A percentile compares a stretch with the other conserved stretches of the same genome.
Evolutionary conservation across 108 stramenopile genomes (phyloP).

Genomic region (Fistulifera pelliculosa): DNA sequence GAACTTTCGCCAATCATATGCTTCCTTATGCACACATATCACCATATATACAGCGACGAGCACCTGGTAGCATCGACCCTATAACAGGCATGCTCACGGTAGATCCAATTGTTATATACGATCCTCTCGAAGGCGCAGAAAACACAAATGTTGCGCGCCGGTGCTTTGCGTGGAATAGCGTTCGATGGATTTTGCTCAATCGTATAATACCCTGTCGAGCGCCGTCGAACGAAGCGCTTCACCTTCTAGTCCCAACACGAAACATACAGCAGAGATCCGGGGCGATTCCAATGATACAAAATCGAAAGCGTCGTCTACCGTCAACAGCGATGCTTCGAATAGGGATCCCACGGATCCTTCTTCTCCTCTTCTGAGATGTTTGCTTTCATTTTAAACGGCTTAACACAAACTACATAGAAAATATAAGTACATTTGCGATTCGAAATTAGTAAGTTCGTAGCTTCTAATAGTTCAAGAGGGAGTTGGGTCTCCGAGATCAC

Average conservation of each 20-base stretch:
- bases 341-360: too few species aligned
- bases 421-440: too few species aligned
- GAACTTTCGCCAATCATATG: conserved; percentile 20
- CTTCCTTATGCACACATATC: conserved; percentile 29
- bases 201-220: conserved; percentile 71
- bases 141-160: conserved; percentile 72
- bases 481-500: conserved; percentile 50
- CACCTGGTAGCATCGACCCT: conserved; percentile 63
- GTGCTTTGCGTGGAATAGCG: conserved; percentile 77
- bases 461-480: neutral
- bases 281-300: too few species aligned
- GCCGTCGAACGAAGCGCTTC: conserved; percentile 50
- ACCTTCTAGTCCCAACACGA: neutral
- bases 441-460: too few species aligned
- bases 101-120: conserved; percentile 81
- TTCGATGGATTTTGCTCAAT: conserved; percentile 78
- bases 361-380: too few species aligned
- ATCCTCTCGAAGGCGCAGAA: conserved; percentile 74
- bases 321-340: too few species aligned
- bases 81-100: conserved; percentile 77
- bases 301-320: too few species aligned
- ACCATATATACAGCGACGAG: conserved; percentile 47
- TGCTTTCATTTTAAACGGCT: too few species aligned
- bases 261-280: too few species aligned
- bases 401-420: too few species aligned